phyloP scores from a whole-genome alignment of 2,329 filamentous ascomycete species.

The Pseudomassariella vexata region DNA sequence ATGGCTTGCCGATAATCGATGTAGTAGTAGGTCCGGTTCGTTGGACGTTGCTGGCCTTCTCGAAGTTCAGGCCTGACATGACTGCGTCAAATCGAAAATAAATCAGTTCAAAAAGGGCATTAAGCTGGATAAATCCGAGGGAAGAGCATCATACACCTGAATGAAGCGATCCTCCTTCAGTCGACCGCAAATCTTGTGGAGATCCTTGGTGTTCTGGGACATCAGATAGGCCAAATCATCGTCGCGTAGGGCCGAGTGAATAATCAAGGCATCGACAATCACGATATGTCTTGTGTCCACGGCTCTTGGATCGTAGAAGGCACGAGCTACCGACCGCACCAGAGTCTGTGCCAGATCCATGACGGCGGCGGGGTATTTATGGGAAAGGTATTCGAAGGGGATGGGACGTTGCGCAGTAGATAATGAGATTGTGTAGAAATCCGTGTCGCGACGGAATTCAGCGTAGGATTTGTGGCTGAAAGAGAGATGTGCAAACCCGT shows the following conservation, averaged over 20 bases:
- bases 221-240: conserved; percentile 84
- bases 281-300: conserved; percentile 65
- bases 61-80: conserved; percentile 71
- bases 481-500: too few species aligned
- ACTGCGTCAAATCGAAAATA: conserved; percentile 11
- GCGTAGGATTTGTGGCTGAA: too few species aligned
- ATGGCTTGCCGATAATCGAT: conserved; percentile 93
- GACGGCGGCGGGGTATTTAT: too few species aligned
- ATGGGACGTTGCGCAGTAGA: too few species aligned
- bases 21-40: conserved; percentile 91
- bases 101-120: too few species aligned
- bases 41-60: conserved; percentile 74
- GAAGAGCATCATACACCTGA: conserved; percentile 59
- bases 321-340: conserved; percentile 75
- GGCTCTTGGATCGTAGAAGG: conserved; percentile 66
- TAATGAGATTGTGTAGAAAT: too few species aligned
- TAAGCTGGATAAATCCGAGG: too few species aligned
- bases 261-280: conserved; percentile 70
- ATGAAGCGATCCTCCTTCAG: conserved; percentile 83
- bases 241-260: conserved; percentile 73
- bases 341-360: conserved; percentile 65
- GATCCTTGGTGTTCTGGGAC: conserved; percentile 83
- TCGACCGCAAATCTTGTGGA: conserved; percentile 82
- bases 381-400: too few species aligned
- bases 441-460: too few species aligned